Conservation (phyloP, 2,329 filamentous ascomycete species). For the Fusarium falciforme region DNA sequence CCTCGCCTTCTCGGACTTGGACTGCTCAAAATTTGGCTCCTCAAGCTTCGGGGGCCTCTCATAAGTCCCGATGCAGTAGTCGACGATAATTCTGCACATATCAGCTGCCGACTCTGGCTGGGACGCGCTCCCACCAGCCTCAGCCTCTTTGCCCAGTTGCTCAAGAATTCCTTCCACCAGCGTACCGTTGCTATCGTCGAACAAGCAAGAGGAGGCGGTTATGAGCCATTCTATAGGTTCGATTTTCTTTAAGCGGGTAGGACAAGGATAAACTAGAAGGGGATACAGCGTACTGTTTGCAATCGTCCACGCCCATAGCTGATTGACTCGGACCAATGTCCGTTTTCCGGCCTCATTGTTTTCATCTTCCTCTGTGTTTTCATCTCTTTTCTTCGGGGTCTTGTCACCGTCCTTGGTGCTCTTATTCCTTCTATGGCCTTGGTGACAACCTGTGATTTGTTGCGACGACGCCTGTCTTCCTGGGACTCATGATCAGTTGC, state of each 20-base stretch:
- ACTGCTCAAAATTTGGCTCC: background rate
- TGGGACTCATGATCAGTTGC: background rate
- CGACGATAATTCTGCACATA: background rate
- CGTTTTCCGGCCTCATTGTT: background rate
- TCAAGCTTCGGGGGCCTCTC: background rate
- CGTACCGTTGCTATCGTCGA: background rate
- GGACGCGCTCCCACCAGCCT: background rate
- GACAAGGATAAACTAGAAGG: background rate
- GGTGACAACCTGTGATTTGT: background rate
- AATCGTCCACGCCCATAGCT: constrained; percentile 7
- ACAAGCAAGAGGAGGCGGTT: background rate
- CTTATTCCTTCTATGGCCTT: background rate
- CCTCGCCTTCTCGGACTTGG: background rate
- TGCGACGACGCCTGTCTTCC: background rate
- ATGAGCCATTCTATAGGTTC: background rate
- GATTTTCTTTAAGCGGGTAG: background rate
- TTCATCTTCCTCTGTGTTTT: background rate
- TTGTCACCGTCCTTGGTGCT: background rate
- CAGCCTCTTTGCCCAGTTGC: background rate
- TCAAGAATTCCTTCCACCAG: background rate
- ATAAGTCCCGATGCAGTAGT: constrained; percentile 6
- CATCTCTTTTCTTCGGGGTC: no score
- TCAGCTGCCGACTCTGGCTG: background rate
- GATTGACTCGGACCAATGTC: background rate
- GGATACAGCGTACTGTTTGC: background rate